Base-by-base conservation (phyloP, 2,329 filamentous ascomycete genomes). In the Metarhizium humberi region DNA sequence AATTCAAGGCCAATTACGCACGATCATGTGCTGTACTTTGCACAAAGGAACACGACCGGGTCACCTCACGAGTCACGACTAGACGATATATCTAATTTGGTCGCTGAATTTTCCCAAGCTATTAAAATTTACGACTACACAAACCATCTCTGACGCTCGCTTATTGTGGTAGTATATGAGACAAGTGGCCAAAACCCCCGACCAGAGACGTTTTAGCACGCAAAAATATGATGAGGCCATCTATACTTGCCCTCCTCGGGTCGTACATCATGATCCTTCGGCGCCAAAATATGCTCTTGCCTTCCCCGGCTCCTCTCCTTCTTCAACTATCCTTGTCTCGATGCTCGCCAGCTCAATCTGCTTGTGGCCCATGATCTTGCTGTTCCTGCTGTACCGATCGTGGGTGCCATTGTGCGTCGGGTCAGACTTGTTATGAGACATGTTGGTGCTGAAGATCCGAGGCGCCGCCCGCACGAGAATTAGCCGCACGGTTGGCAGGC, bases 401-500 rank as follows among this genome's bases (percentile, higher is more conserved):
- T 25, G 2, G 5, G 43, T 48, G 47, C 42, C 29, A 18, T 46
- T 13, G 8, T 40, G 47, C 2, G 25, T 51, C 14, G 2, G 8
- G 8, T 32, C 13, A 2, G 50, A 56, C 38, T 53, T 14, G 10
- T 46, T 45, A 14, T n/a, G 48, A 4, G 51, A 48, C n/a, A 4
- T 48, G 20, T 46, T 51, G 42, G 42, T 49, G 43, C 52, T 48
- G 43, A 49, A 54, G 34, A 56, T 47, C 10, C 36, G 52, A 16
- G 56, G 56, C 10, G 51, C 53, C 13, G 51, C 11, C 25, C 53
- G 50, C 6, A 57, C 53, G 18, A 57, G 46, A 40, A 57, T 45
- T 20, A 57, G 30, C 6, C 56, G 43, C 50, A 57, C 3, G 13
- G 55, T 54, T 6, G 55, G 55, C 20, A 57, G 18, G 48, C 56